Evolutionary conservation across 495 filamentous ascomycete genomes (phyloP).

Genomic region (Apodospora peruviana): DNA sequence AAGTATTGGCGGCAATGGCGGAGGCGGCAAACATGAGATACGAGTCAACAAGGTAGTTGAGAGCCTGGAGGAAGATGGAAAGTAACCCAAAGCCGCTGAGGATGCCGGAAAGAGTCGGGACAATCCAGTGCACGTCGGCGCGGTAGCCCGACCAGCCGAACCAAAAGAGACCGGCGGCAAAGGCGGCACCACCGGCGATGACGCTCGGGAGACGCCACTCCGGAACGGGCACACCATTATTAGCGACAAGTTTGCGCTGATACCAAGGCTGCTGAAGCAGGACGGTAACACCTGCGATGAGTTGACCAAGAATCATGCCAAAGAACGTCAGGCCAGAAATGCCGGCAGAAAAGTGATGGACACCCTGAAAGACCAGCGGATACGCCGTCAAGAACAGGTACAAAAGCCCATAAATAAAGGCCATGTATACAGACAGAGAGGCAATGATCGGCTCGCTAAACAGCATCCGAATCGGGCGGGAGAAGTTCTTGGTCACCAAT

Average conservation of each 20-base stretch:
- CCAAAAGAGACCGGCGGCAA: constrained; percentile 78
- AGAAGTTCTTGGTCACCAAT: constrained; percentile 77
- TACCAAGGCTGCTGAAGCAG: constrained; percentile 63
- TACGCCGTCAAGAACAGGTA: constrained; percentile 81
- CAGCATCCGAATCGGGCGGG: constrained; percentile 71
- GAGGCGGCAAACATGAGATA: constrained; percentile 88
- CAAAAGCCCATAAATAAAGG: constrained; percentile 73
- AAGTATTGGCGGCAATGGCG: constrained; percentile 84
- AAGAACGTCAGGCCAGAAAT: constrained; percentile 72
- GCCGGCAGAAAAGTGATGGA: constrained; percentile 63
- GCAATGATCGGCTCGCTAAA: constrained; percentile 77
- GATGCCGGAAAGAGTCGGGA: constrained; percentile 66
- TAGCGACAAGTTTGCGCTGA: constrained; percentile 61
- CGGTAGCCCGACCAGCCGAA: constrained; percentile 76
- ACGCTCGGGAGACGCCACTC: constrained; percentile 83
- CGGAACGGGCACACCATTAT: constrained; percentile 67
- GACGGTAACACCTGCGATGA: constrained; percentile 62
- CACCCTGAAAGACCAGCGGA: constrained; percentile 67
- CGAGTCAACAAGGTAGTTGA: constrained; percentile 85
- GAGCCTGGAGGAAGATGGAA: constrained; percentile 75
- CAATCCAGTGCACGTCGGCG: constrained; percentile 69
- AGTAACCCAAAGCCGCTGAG: constrained; percentile 57
- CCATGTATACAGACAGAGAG: constrained; percentile 70
- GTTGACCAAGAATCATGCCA: constrained; percentile 70
- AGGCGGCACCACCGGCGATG: constrained; percentile 68